Conservation (phyloP, 208 protist species). For the Ichthyophonus hoferi region DNA sequence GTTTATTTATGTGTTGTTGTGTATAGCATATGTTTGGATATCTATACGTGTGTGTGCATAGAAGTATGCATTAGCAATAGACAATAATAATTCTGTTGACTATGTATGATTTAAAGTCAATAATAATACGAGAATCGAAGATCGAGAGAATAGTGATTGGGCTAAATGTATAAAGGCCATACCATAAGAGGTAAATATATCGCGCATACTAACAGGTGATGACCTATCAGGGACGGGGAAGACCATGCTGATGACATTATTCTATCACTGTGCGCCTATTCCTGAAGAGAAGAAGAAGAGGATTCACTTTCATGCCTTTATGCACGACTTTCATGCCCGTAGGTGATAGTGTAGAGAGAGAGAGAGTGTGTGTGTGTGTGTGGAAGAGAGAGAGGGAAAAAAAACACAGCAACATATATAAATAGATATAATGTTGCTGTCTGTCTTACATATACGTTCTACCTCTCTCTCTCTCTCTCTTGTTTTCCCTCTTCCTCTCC, state of each 20-base stretch:
- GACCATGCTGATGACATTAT: constrained; percentile 52
- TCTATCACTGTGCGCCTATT: constrained; percentile 28
- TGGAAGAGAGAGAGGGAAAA: too few species aligned
- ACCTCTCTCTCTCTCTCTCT: not conserved
- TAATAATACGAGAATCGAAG: too few species aligned
- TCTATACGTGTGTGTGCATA: not conserved
- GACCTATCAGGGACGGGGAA: constrained; percentile 44
- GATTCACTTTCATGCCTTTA: constrained; percentile 50
- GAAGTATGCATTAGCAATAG: not conserved
- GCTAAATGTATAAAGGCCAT: too few species aligned
- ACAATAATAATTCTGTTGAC: too few species aligned
- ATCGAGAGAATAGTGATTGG: too few species aligned
- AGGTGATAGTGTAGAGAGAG: constrained; percentile 12
- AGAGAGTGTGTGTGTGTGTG: too few species aligned
- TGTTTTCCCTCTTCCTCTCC: not conserved
- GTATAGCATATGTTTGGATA: too few species aligned
- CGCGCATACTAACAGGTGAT: too few species aligned
- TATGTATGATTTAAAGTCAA: too few species aligned
- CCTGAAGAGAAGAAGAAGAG: constrained; percentile 9
- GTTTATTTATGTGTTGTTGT: too few species aligned
- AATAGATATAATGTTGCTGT: not conserved
- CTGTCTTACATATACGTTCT: not conserved
- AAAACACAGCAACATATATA: not conserved
- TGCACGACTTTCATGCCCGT: constrained; percentile 37
- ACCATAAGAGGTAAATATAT: too few species aligned